Base-by-base conservation (phyloP, 768 basidiomycete species). In the Phlebiopsis gigantea region DNA sequence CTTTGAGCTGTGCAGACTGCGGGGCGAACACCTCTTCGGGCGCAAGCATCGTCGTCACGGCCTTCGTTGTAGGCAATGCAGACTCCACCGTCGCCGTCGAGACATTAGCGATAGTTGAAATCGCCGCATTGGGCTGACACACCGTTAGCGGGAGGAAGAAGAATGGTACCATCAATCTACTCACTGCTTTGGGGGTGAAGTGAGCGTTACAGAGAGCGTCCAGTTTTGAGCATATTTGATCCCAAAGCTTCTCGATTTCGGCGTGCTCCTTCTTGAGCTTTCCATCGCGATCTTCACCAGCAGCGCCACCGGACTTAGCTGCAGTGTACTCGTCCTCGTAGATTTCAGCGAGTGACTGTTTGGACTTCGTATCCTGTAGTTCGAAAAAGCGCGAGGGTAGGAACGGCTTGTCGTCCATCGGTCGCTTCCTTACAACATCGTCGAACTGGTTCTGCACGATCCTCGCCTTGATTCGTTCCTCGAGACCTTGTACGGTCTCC, bases 121-220 rank as follows among this genome's bases (percentile, higher is more conserved):
- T 98, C 0, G 77, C 80, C 1, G 88, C 88, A 70, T 92, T 96
- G 25, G 96, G 93, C 95, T 98, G 60, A 17, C 46, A 57, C 6
- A 53, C 46, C 41, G 24, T 63, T 26, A 67, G 58, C 42, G 14
- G 44, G 14, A 26, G n/a, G n/a, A 39, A 53, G 19, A 46, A 61
- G 4, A 22, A 39, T 48, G 30, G 57, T 12, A 60, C 2, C 12
- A 43, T 3, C 29, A 24, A 57, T 53, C 25, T 10, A 77, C 84
- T 53, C 59, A 96, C 96, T 68, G 85, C 84, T 70, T 98, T 98
- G 1, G 96, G 97, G 15, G 91, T 88, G 69, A 93, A 98, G 69
- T 98, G 92, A 1, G 94, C 86, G 67, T 98, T 98, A 69, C 90
- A 91, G 31, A 98, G 74, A 19, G 96, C 93, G 71, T 98, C 97